Evolutionary conservation across 495 filamentous ascomycete species (phyloP).

Genomic region (Xylaria telfairii): DNA sequence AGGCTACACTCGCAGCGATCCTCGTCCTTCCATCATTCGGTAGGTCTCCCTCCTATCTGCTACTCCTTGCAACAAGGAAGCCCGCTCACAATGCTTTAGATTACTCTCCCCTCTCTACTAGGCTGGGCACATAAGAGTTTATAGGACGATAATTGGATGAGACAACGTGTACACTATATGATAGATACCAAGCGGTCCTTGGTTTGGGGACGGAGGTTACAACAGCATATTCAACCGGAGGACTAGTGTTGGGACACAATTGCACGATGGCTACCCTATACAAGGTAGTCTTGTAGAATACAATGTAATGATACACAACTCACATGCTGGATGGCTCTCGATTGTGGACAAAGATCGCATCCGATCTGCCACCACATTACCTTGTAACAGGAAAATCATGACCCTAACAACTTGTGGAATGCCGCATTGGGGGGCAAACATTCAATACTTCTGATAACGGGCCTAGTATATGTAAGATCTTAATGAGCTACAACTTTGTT

Average conservation of each 20-base stretch:
- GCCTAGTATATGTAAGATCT: not conserved
- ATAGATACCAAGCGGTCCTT: not conserved
- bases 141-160: not conserved
- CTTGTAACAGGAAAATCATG: not conserved
- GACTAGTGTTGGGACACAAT: slow-evolving; percentile 13
- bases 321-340: not conserved
- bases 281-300: slow-evolving; percentile 20
- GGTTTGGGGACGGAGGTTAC: not conserved
- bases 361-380: not conserved
- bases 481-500: not conserved
- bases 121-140: slow-evolving; percentile 19
- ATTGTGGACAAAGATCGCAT: not conserved
- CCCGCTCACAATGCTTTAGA: slow-evolving; percentile 45
- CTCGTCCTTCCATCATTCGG: slow-evolving; percentile 92
- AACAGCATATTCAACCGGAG: not conserved
- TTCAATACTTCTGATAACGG: not conserved
- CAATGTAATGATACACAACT: slow-evolving; percentile 27
- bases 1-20: slow-evolving; percentile 95
- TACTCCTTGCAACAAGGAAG: not conserved
- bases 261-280: not conserved
- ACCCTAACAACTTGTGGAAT: not conserved
- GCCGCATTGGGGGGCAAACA: not conserved
- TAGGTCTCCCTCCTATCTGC: slow-evolving; percentile 46
- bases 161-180: slow-evolving; percentile 10
- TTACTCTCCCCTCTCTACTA: slow-evolving; percentile 76